Percentiles rank a stretch among this genome's conserved stretches.
Conservation (phyloP, 306 rosid species). For the Prunus salicina region DNA sequence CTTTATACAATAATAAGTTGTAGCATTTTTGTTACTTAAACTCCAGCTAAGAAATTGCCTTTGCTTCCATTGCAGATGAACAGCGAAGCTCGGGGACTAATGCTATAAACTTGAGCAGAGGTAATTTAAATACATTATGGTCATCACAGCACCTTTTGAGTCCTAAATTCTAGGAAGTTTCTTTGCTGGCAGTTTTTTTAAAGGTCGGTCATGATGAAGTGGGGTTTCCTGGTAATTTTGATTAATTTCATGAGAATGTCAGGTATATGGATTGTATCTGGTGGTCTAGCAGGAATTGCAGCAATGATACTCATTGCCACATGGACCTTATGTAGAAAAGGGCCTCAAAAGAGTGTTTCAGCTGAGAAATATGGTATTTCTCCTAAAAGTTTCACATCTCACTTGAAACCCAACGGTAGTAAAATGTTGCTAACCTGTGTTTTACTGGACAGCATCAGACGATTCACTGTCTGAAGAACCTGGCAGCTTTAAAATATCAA, state of each 20-base stretch:
- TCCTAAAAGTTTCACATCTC: slow-evolving; percentile 7
- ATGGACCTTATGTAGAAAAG: slow-evolving; percentile 24
- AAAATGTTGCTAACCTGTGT: background rate
- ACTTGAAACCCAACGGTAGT: background rate
- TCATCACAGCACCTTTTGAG: background rate
- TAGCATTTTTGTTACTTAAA: background rate
- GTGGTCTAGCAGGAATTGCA: slow-evolving; percentile 30
- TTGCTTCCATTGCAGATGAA: slow-evolving; percentile 20
- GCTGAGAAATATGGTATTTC: slow-evolving; percentile 15
- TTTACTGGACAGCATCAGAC: slow-evolving; percentile 27
- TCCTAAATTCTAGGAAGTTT: background rate
- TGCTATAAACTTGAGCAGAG: slow-evolving; percentile 14
- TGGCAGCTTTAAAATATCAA: slow-evolving; percentile 33
- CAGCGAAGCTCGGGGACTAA: slow-evolving; percentile 2
- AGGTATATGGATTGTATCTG: slow-evolving; percentile 40
- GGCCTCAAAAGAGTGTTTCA: slow-evolving; percentile 9
- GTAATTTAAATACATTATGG: slow-evolving; percentile 1
- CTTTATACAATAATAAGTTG: background rate
- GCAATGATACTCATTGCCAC: slow-evolving; percentile 24
- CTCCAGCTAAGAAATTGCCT: background rate
- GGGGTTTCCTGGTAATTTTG: background rate
- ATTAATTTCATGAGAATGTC: slow-evolving; percentile 5
- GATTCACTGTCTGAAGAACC: slow-evolving; percentile 29
- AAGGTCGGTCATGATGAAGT: background rate
- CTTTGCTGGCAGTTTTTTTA: background rate